These are phyloP conservation scores for Peziza echinospora DNA, from an alignment of 495 filamentous ascomycete genomes.

Conservation along the genomic window DNA sequence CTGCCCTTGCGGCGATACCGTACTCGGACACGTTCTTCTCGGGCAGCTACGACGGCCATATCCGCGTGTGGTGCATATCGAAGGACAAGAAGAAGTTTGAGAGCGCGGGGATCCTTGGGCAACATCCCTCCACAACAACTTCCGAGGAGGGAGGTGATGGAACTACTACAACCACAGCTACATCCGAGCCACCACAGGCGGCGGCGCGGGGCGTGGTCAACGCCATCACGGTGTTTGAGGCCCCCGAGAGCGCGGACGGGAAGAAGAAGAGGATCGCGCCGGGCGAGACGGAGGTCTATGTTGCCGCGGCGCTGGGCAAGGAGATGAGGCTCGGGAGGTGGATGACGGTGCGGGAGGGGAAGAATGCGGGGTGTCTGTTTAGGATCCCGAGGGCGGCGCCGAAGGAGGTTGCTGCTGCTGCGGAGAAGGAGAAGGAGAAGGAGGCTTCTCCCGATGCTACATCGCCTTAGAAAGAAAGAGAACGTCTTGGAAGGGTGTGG, in stretches of 20 bases:
- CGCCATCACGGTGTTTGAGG: conserved; percentile 62
- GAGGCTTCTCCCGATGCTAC: no score
- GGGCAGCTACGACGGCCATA: conserved; percentile 80
- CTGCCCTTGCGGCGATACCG: conserved; percentile 62
- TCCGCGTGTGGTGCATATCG: conserved; percentile 66
- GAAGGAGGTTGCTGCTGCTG: not conserved
- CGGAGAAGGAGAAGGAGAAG: no score
- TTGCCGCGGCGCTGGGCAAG: conserved; percentile 67
- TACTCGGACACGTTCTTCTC: conserved; percentile 73
- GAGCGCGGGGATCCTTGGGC: conserved; percentile 42
- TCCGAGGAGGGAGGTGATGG: conserved; percentile 4
- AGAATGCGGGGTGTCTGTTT: conserved; percentile 60
- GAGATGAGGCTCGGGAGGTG: conserved; percentile 67
- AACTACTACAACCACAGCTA: not conserved
- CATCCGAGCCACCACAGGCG: conserved; percentile 11
- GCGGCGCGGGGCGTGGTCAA: conserved; percentile 59
- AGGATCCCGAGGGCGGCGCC: conserved; percentile 42
- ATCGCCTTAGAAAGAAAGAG: no score
- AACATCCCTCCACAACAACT: conserved; percentile 4
- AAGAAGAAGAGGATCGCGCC: conserved; percentile 34
- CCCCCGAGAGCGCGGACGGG: conserved; percentile 30
- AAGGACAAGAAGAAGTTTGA: conserved; percentile 65
- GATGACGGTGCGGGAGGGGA: conserved; percentile 42
- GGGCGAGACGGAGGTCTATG: conserved; percentile 48
- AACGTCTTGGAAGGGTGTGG: no score